These are phyloP conservation scores for Dictyostelium firmibasis DNA, from an alignment of 78 protist genomes.

Conservation along the genomic window DNA sequence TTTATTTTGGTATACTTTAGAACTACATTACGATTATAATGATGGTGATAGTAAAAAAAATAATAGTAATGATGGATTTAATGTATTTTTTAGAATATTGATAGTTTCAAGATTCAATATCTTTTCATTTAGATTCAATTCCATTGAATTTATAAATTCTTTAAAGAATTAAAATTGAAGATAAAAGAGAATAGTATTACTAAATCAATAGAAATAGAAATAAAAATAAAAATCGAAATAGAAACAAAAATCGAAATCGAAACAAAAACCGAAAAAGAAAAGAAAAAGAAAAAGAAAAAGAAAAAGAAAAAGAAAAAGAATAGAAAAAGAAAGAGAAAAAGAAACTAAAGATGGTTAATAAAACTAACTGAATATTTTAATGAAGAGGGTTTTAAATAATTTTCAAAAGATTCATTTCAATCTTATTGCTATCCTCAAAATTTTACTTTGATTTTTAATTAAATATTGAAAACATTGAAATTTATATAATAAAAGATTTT, in stretches of 20 bases:
- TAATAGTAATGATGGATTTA: neutral
- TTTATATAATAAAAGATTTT: neutral
- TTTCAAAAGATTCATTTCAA: neutral
- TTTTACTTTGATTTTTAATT: neutral
- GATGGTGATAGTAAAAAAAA: neutral
- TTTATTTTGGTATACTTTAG: neutral
- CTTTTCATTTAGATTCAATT: neutral
- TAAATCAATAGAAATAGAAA: neutral
- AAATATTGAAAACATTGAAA: neutral
- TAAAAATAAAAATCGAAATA: neutral
- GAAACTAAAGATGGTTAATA: no score
- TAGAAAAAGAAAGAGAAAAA: no score
- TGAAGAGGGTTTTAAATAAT: neutral
- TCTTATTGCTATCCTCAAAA: neutral
- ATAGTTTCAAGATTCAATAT: neutral
- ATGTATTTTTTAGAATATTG: neutral
- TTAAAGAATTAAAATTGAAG: neutral
- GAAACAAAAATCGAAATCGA: no score
- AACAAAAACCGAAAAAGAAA: neutral
- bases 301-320: neutral
- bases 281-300: no score
- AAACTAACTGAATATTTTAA: neutral
- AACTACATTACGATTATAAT: neutral
- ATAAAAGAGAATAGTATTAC: no score
- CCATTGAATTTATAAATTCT: neutral